Evolutionary conservation across 805 yeast species (phyloP), one percentile per base, ranked within the genome.

Genomic region (Suhomyces sp.): DNA sequence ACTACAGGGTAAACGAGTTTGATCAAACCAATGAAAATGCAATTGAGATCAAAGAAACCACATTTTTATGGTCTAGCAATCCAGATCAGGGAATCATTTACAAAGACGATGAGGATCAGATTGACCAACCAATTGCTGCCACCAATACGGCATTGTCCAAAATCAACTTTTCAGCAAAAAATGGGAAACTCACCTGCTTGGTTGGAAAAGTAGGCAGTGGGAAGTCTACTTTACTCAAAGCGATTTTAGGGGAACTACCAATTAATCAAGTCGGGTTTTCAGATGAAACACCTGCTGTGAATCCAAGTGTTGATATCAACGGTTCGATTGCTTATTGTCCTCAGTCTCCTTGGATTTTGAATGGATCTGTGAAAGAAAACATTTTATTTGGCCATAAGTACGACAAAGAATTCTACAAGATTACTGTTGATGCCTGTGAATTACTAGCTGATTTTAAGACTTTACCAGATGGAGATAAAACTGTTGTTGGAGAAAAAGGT

Each of bases 401-500:
- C 27, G 49, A 55, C 25, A 33, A 40, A 6, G 48, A 29, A 1
- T 53, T 47, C 27, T 55, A 55, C 37, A 25, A 42, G 14, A 43
- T 46, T 18, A 50, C 58, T 9, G 25, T 55, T 5, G 47, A 40
- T 5, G 56, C 58, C 3, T 55, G 60, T 28, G 51, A 54, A 30
- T 48, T 55, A 31, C 27, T 29, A 19, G 44, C 48, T 8, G 58
- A 54, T 20, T 46, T 55, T 14, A 51, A 48, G 13, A 47, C 46
- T 3, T 42, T 55, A 22, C 59, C 60, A 6, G 48, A 55, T 31
- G 57, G 56, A 1, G 59, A 55, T 29, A 46, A 48, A 9, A 54
- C 58, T 1, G 37, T 48, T 5, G 60, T 55, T 6, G 60, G 60
- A 4, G 60, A 55, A 19, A 51, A 53, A 27, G 60, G 60, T 19